Evolutionary conservation across 1,139 yeast genomes (phyloP), one percentile per base, ranked within the genome.

Genomic region (Entelexis paramagnoliae): DNA sequence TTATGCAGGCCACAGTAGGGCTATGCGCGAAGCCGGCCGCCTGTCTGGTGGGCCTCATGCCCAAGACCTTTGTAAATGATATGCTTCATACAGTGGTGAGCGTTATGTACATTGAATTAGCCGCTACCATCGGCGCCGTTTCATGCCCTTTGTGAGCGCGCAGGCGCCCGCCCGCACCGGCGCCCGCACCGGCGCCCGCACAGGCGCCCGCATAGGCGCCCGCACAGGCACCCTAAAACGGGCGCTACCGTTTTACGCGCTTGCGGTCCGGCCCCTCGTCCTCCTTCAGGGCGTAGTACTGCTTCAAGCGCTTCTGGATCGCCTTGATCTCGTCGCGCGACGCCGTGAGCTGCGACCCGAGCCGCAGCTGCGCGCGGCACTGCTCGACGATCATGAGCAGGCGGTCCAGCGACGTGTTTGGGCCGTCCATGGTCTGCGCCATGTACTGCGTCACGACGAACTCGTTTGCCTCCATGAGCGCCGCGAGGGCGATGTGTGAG

Each of bases 401-500:
- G 19, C 56, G 53, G 34, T 59, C 60, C 13, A 59, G 49, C 32
- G 56, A 44, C 9, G 52, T 48, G 41, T 57, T 57, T 9, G 62
- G 62, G 2, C 62, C 62, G 42, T 59, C 62, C 62, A 59, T 59
- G 3, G 55, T 45, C 48, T 46, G 52, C 14, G 59, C 59, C 60
- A 59, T 55, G 66, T 91, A 91, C 58, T 77, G 72, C 53, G 76
- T 78, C 1, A 84, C 77, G 29, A 84, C 67, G n/a, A 75, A 76
- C 58, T 74, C 78, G 65, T 88, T 84, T 22, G 75, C 77, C 48
- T 75, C 74, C 66, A 81, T 78, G 66, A 89, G 73, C 7, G 93
- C 87, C 0, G 96, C 94, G 52, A 91, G 70, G 0, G 97, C 96
- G 36, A 91, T 84, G 62, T 91, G 98, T 0, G 98, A 96, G 2